A percentile compares a stretch with the other conserved stretches of the same genome.
phyloP scores from a whole-genome alignment of 148 eudicot species.

The Rhododendron ovatum region DNA sequence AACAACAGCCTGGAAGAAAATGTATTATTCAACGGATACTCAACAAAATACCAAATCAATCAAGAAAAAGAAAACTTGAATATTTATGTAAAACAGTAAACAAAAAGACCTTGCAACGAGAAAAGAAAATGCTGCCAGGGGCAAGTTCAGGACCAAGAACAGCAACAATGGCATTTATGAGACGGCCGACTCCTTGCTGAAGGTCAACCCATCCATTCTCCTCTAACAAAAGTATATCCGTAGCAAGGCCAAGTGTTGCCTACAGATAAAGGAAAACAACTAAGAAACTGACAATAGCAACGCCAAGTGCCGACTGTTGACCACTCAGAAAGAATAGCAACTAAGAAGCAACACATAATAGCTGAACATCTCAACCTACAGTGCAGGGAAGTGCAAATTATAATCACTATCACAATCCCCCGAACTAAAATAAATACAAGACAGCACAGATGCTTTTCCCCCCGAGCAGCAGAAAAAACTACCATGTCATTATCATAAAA shows the following conservation, averaged over 20 bases:
- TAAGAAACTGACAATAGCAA: background rate
- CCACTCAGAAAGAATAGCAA: constrained; percentile 3
- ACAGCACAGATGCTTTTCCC: background rate
- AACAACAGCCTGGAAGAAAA: constrained; percentile 70
- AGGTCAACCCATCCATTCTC: constrained; percentile 92
- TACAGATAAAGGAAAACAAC: constrained; percentile 25
- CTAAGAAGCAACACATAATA: background rate
- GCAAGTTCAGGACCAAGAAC: constrained; percentile 97
- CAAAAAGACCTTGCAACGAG: constrained; percentile 83
- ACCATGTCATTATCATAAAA: background rate
- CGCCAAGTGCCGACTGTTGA: background rate
- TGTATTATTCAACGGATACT: constrained; percentile 14
- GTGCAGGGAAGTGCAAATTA: background rate
- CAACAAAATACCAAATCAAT: constrained; percentile 7
- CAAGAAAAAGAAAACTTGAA: background rate
- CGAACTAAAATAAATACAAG: background rate
- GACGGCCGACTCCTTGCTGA: constrained; percentile 93
- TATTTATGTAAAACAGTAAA: background rate
- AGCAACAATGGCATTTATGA: constrained; percentile 97
- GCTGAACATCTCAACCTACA: background rate
- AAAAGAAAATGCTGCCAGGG: constrained; percentile 95
- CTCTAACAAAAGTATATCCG: constrained; percentile 84
- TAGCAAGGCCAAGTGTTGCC: constrained; percentile 92
- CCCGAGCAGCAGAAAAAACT: background rate
- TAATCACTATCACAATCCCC: background rate